These are phyloP conservation scores for Fibroporia radiculosa DNA, from an alignment of 768 basidiomycete genomes.

Conservation along the genomic window DNA sequence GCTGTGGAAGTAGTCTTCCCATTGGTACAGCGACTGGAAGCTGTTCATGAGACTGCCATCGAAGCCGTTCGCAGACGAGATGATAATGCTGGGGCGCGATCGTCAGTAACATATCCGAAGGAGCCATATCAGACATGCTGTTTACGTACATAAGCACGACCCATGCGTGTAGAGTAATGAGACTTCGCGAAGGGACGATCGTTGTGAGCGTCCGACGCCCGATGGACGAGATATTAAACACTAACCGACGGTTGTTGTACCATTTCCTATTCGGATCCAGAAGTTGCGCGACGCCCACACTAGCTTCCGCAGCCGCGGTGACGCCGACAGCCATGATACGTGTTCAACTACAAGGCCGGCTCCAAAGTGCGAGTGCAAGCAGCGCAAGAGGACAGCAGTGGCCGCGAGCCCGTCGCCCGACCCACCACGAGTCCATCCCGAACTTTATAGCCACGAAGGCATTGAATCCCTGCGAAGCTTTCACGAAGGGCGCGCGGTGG, in stretches of 20 bases:
- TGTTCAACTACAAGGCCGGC: conserved; percentile 7
- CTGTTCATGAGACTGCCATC: conserved; percentile 36
- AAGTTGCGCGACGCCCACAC: conserved; percentile 41
- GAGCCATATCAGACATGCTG: background rate
- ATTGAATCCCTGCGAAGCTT: too few species aligned
- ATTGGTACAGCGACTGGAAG: conserved; percentile 30
- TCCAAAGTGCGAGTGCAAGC: background rate
- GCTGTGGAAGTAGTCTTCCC: conserved; percentile 26
- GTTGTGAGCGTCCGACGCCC: background rate
- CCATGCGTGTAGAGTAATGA: conserved; percentile 22
- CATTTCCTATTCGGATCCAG: conserved; percentile 64
- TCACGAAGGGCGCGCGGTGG: too few species aligned
- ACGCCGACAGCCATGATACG: conserved; percentile 50
- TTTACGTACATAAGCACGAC: conserved; percentile 20
- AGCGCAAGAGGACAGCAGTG: background rate
- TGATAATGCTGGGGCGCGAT: conserved; percentile 22
- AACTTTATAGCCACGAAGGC: background rate
- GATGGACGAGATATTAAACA: background rate
- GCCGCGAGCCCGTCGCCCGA: background rate
- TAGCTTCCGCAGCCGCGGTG: conserved; percentile 23
- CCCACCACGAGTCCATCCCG: background rate
- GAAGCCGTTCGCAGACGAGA: conserved; percentile 30
- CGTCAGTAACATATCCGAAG: background rate
- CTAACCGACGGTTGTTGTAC: conserved; percentile 68
- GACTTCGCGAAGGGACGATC: conserved; percentile 6